Conservation (phyloP, 139 green algal species). For the Chlamydomonas incerta region DNA sequence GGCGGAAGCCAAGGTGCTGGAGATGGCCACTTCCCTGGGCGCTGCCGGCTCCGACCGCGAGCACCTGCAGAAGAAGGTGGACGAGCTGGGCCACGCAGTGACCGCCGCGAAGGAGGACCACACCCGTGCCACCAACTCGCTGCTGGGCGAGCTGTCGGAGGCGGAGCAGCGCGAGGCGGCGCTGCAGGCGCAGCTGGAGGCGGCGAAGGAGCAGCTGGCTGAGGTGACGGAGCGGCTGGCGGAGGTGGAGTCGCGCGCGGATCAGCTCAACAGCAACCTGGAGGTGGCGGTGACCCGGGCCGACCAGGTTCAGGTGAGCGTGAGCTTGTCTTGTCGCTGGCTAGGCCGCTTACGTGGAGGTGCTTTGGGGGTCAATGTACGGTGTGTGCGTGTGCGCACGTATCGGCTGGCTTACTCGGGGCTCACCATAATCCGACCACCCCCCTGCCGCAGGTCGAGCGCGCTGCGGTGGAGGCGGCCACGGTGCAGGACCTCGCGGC, state of each 20-base stretch:
- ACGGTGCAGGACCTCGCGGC: not conserved
- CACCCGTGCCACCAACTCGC: not conserved
- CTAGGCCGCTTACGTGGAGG: too few species aligned
- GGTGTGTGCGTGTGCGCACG: too few species aligned
- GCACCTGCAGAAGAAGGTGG: not conserved
- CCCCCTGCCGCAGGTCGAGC: not conserved
- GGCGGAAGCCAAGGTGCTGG: not conserved
- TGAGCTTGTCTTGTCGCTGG: too few species aligned
- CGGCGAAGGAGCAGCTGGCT: not conserved
- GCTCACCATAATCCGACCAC: too few species aligned
- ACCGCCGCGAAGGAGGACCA: not conserved
- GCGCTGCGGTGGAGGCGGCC: not conserved
- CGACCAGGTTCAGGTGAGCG: not conserved
- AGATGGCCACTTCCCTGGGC: not conserved
- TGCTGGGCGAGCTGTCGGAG: not conserved
- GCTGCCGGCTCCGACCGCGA: not conserved
- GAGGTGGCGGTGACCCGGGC: not conserved
- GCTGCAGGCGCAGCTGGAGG: not conserved
- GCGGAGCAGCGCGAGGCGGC: not conserved
- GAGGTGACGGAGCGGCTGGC: not conserved
- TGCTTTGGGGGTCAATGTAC: too few species aligned
- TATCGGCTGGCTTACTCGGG: too few species aligned
- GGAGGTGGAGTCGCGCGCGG: constrained; percentile 1
- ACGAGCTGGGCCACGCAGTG: not conserved
- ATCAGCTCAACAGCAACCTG: not conserved